Percentiles rank a stretch among this genome's conserved stretches.
Conservation (phyloP, 257 asterid genomes). For the Euphrasia confusa region DNA sequence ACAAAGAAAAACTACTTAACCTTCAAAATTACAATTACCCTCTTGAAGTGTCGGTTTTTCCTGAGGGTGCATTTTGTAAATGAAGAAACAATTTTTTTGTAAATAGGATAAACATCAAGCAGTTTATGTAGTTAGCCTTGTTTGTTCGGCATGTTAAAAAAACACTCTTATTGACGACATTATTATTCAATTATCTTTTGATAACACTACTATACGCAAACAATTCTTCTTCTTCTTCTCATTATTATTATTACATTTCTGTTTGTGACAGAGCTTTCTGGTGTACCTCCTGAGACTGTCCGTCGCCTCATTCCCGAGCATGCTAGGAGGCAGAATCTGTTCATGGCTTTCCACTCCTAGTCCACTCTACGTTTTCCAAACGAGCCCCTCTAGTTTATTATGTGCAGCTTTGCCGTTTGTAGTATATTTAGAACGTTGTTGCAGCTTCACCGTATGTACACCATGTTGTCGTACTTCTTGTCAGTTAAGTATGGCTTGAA, state of each 20-base stretch:
- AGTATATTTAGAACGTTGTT: constrained; percentile 10
- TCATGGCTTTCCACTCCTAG: constrained; percentile 90
- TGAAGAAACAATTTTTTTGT: constrained; percentile 1
- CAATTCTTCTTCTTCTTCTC: neutral
- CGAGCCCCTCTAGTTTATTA: constrained; percentile 12
- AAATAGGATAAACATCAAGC: neutral
- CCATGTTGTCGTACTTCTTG: constrained; percentile 8
- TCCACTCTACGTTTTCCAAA: constrained; percentile 16
- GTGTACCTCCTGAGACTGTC: constrained; percentile 70
- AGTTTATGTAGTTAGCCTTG: neutral
- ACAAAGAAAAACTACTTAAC: neutral
- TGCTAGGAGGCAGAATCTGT: constrained; percentile 90
- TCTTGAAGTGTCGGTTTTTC: neutral
- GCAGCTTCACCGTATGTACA: constrained; percentile 6
- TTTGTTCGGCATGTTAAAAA: neutral
- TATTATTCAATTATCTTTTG: too few relatives aligned
- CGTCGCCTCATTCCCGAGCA: constrained; percentile 92
- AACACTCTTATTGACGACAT: neutral
- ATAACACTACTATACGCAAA: too few relatives aligned
- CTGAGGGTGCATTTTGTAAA: neutral
- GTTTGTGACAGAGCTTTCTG: constrained; percentile 63
- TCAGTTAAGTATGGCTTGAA: constrained; percentile 22
- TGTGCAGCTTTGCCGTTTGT: constrained; percentile 20
- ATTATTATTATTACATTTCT: neutral
- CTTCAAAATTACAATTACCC: neutral